Evolutionary conservation across 192 early-diverging fungal genomes (phyloP).

Genomic region (Rhizophagus sp.): DNA sequence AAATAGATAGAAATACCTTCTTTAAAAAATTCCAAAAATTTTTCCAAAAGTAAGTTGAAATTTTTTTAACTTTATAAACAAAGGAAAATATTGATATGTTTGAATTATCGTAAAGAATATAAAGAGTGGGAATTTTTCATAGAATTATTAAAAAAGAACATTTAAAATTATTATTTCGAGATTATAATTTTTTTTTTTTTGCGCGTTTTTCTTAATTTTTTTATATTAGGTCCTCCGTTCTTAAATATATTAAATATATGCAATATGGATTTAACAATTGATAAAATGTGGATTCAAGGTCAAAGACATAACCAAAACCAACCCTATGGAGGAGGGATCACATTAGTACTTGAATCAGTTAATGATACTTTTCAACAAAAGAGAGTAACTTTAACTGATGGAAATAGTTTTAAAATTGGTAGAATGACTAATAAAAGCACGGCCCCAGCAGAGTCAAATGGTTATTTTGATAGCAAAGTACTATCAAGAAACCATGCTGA

Average conservation of each 20-base stretch:
- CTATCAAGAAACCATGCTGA: constrained; percentile 76
- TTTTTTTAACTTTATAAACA: no score
- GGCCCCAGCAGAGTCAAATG: constrained; percentile 64
- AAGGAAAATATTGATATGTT: no score
- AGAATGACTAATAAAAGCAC: constrained; percentile 67
- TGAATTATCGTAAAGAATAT: no score
- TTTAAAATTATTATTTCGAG: neutral
- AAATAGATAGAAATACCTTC: no score
- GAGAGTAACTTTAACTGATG: constrained; percentile 55
- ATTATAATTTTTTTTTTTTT: neutral
- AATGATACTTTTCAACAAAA: constrained; percentile 53
- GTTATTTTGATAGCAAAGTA: constrained; percentile 85
- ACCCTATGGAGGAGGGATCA: neutral
- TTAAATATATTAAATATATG: neutral
- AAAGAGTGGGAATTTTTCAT: no score
- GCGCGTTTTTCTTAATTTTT: neutral
- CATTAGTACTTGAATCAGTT: constrained; percentile 43
- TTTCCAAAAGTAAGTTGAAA: no score
- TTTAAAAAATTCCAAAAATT: no score
- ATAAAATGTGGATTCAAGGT: neutral
- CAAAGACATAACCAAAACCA: neutral
- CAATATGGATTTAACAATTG: neutral
- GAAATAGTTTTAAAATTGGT: constrained; percentile 62
- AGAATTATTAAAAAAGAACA: neutral
- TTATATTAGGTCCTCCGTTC: neutral